These are phyloP conservation scores for Calonectria hawksworthii DNA, from an alignment of 2,329 filamentous ascomycete species.

Conservation along the genomic window DNA sequence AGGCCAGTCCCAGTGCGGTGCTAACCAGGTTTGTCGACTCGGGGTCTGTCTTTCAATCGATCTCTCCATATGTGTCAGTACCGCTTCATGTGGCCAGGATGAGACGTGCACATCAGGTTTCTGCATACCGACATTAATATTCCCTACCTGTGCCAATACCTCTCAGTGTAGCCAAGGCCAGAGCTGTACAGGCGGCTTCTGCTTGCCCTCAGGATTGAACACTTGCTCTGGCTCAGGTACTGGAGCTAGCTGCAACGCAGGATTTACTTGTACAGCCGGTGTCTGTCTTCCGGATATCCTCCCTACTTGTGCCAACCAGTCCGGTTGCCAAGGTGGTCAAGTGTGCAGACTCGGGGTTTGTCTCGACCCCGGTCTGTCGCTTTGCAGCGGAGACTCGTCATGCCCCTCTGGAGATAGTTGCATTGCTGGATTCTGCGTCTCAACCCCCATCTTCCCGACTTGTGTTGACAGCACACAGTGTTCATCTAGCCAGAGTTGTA, in stretches of 20 bases:
- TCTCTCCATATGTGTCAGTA: neutral
- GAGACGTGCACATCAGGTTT: neutral
- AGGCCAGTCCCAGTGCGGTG: neutral
- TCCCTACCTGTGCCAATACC: neutral
- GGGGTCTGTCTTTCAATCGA: neutral
- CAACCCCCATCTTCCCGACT: neutral
- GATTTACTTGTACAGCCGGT: neutral
- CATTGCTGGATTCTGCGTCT: constrained; percentile 11
- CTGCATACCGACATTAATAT: constrained; percentile 2
- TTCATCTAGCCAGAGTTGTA: neutral
- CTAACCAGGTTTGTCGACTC: neutral
- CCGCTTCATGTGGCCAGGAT: neutral
- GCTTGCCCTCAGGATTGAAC: neutral
- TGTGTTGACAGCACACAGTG: neutral
- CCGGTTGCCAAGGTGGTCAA: neutral
- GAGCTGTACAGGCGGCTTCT: constrained; percentile 16
- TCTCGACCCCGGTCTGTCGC: neutral
- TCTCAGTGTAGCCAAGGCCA: neutral
- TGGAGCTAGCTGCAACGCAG: neutral
- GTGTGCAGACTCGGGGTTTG: constrained; percentile 15
- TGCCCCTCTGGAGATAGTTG: neutral
- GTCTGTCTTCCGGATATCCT: neutral
- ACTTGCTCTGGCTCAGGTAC: neutral
- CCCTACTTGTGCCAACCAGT: neutral
- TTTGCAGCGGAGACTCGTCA: neutral